Percentiles rank a stretch among this genome's conserved stretches.
phyloP scores from a whole-genome alignment of 768 basidiomycete species.

The Serpula lacrymans region DNA sequence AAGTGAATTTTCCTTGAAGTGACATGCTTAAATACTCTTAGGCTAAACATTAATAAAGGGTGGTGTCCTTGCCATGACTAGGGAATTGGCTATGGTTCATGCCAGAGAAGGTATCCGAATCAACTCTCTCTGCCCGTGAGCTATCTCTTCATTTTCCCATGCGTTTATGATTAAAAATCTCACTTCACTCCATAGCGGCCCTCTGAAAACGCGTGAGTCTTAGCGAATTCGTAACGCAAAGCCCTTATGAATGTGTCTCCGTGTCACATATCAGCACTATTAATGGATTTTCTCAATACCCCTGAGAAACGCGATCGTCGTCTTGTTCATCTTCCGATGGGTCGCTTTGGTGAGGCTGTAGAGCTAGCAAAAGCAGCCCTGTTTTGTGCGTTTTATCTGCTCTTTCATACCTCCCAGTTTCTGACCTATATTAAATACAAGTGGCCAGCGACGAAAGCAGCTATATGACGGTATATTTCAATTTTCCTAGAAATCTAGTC shows the following conservation, averaged over 20 bases:
- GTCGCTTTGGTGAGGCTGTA: constrained; percentile 94
- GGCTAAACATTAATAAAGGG: constrained; percentile 47
- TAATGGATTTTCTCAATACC: constrained; percentile 98
- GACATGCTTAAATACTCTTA: constrained; percentile 3
- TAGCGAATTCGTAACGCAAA: constrained; percentile 3
- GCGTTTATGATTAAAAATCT: constrained; percentile 6
- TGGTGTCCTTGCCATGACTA: constrained; percentile 97
- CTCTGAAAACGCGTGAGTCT: constrained; percentile 85
- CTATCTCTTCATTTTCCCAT: constrained; percentile 7
- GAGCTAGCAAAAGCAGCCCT: constrained; percentile 92
- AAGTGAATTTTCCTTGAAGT: constrained; percentile 42
- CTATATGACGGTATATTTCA: constrained; percentile 79
- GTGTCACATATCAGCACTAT: constrained; percentile 58
- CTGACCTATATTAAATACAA: constrained; percentile 21
- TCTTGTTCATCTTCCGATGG: constrained; percentile 91
- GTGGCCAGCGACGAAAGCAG: constrained; percentile 95
- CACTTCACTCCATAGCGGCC: constrained; percentile 56
- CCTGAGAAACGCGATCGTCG: constrained; percentile 92
- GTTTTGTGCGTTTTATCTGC: constrained; percentile 66
- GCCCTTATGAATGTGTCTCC: not conserved
- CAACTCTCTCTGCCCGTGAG: constrained; percentile 95
- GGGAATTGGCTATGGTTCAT: constrained; percentile 97
- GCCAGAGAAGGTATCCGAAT: constrained; percentile 95
- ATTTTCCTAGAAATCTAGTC: constrained; percentile 2
- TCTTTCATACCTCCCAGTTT: constrained; percentile 3